Base-by-base conservation (phyloP, 805 yeast genomes). In the Starmera caribaea region DNA sequence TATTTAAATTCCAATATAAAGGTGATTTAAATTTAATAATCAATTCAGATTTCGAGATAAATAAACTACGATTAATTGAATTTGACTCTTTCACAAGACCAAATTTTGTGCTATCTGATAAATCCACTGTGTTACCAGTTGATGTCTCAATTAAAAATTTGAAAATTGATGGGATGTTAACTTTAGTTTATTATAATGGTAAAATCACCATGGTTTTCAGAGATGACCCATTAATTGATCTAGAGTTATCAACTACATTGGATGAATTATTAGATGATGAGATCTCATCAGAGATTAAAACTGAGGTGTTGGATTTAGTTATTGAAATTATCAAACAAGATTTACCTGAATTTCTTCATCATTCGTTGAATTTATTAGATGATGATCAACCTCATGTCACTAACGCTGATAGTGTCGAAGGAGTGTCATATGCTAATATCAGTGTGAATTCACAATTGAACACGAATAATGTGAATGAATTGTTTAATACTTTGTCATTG, bases 201-300 rank as follows among this genome's bases (percentile, higher is more conserved):
- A 45, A 42, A 13, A 33, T 54, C 32, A 49, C 51, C 3, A 43
- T 53, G 16, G 53, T 54, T 13, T 54, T 54, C 35, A 49, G 47
- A 32, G 51, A 50, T 14, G 56, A 50, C 7, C 56, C 57, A 1
- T 27, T 39, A 12, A 37, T 54, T 6, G 51, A 50, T n/a, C 38
- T 54, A 33, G 40, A 49, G 15, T 37, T 54, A 29, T 37, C 44
- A 34, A 54, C 55, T 5, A 44, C 57, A 0, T 46, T 54, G 13
- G 59, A 54, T 41, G 55, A 53, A 34, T 37, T 54, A 8, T 21
- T 53, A 34, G 57, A 54, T 38, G 51, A 53, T 5, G 55, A 50
- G 1, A 30, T 47, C 9, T 45, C 52, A 14, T 41, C 42, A 9
- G 38, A 45, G 12, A 40, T 54, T 17, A 53, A 51, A 37, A 15